These are phyloP conservation scores for Suhomyces prunicola DNA, from an alignment of 805 yeast species.

Conservation along the genomic window DNA sequence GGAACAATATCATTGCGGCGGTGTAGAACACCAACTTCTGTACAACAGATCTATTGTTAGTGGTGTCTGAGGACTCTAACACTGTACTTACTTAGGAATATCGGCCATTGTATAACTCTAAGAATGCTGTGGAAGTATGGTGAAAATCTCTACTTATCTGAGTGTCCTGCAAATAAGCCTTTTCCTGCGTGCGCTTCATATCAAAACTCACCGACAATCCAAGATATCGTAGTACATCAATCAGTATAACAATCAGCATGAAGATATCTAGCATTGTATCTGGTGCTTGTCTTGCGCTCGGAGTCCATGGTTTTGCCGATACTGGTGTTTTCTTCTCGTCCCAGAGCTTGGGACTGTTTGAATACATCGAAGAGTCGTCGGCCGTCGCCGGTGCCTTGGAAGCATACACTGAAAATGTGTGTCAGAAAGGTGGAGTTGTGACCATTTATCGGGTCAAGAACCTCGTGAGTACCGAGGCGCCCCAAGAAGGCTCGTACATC, in stretches of 20 bases:
- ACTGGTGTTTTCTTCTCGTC: slow-evolving; percentile 22
- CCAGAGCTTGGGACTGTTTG: slow-evolving; percentile 9
- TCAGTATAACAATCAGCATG: slow-evolving; percentile 3
- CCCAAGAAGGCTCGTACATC: slow-evolving; percentile 9
- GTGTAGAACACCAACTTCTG: slow-evolving; percentile 71
- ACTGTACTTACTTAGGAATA: slow-evolving; percentile 13
- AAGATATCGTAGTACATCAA: background rate
- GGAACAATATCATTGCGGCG: slow-evolving; percentile 69
- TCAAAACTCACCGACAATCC: background rate
- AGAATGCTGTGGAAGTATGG: background rate
- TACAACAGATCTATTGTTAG: slow-evolving; percentile 50
- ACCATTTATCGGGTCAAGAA: slow-evolving; percentile 25
- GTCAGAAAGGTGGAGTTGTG: slow-evolving; percentile 15
- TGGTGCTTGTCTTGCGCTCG: slow-evolving; percentile 9
- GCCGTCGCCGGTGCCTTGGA: slow-evolving; percentile 15
- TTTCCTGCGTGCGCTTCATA: background rate
- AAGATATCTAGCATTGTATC: slow-evolving; percentile 7
- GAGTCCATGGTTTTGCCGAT: slow-evolving; percentile 21
- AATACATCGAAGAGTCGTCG: slow-evolving; percentile 22
- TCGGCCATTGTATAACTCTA: slow-evolving; percentile 7
- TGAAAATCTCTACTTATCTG: background rate
- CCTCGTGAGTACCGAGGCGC: slow-evolving; percentile 9
- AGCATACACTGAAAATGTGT: slow-evolving; percentile 16
- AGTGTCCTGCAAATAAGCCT: background rate
- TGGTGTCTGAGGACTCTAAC: background rate